These are phyloP conservation scores for Apium graveolens DNA, from an alignment of 129 eudicot species.

Conservation along the genomic window DNA sequence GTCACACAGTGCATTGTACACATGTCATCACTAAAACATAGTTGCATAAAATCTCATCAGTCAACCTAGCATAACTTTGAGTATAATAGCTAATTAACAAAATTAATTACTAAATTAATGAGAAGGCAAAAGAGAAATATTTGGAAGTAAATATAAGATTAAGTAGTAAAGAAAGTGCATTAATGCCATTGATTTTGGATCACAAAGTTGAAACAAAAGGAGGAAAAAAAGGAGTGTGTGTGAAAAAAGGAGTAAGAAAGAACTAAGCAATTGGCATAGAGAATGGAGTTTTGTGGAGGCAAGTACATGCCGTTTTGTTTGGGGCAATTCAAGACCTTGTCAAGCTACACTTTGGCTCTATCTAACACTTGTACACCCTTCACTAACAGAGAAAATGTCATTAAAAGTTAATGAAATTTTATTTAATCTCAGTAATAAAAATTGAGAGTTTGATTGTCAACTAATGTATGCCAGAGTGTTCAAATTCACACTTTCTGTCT, in stretches of 20 bases:
- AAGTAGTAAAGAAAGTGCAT: not conserved
- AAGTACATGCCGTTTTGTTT: constrained; percentile 3
- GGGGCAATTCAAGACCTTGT: constrained; percentile 1
- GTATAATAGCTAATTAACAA: not conserved
- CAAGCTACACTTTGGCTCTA: constrained; percentile 1
- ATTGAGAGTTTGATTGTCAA: too few relatives aligned
- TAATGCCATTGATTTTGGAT: constrained; percentile 4
- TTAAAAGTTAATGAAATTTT: too few relatives aligned
- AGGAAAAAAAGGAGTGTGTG: not conserved
- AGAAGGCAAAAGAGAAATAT: not conserved
- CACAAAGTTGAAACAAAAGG: constrained; percentile 1
- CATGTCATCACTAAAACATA: not conserved
- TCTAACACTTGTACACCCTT: not conserved
- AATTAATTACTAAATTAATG: not conserved
- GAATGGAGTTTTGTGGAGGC: not conserved
- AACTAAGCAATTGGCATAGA: not conserved
- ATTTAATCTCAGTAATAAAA: too few relatives aligned
- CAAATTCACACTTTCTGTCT: too few relatives aligned
- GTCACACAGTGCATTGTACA: not conserved
- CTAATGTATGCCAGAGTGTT: too few relatives aligned
- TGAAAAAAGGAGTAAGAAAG: not conserved
- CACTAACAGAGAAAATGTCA: not conserved
- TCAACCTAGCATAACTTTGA: not conserved
- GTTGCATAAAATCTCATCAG: not conserved
- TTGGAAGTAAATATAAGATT: not conserved